Conservation (phyloP, 2,329 filamentous ascomycete genomes). For the Lizonia empirigonia region DNA sequence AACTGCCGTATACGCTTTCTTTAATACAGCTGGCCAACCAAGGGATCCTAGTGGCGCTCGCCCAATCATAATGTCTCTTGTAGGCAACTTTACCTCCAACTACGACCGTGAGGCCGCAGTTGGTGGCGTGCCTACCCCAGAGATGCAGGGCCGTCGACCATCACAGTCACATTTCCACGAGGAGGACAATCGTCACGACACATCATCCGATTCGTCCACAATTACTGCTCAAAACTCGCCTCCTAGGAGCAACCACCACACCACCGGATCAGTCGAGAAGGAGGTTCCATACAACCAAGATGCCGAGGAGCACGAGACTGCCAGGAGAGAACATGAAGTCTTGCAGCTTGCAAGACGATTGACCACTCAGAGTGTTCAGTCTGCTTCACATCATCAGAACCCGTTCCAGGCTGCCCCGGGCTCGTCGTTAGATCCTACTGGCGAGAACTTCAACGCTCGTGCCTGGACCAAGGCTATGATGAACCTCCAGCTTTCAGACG, state of each 20-base stretch:
- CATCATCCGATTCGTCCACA: constrained; percentile 43
- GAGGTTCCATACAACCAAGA: constrained; percentile 28
- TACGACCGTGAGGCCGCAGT: constrained; percentile 48
- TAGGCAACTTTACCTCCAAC: constrained; percentile 53
- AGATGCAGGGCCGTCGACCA: constrained; percentile 34
- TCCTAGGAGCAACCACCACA: constrained; percentile 23
- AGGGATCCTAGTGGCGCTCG: constrained; percentile 13
- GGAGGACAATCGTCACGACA: constrained; percentile 18
- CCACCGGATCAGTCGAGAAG: constrained; percentile 21
- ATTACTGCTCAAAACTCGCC: constrained; percentile 38
- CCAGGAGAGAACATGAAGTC: constrained; percentile 46
- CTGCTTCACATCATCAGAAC: constrained; percentile 44
- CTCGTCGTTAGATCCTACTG: constrained; percentile 54
- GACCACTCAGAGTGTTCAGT: constrained; percentile 49
- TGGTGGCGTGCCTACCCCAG: constrained; percentile 42
- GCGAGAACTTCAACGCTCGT: constrained; percentile 55
- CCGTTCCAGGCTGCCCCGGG: constrained; percentile 48
- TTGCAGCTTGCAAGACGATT: constrained; percentile 50
- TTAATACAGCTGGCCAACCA: constrained; percentile 11
- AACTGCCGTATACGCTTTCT: background rate
- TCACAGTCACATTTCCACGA: constrained; percentile 21
- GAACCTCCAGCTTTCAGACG: constrained; percentile 52
- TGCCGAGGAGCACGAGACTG: constrained; percentile 27
- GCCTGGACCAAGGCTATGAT: constrained; percentile 58
- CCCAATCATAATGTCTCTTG: constrained; percentile 48